These are phyloP conservation scores for Escovopsis sp. DNA, from an alignment of 2,329 filamentous ascomycete species.

Conservation along the genomic window DNA sequence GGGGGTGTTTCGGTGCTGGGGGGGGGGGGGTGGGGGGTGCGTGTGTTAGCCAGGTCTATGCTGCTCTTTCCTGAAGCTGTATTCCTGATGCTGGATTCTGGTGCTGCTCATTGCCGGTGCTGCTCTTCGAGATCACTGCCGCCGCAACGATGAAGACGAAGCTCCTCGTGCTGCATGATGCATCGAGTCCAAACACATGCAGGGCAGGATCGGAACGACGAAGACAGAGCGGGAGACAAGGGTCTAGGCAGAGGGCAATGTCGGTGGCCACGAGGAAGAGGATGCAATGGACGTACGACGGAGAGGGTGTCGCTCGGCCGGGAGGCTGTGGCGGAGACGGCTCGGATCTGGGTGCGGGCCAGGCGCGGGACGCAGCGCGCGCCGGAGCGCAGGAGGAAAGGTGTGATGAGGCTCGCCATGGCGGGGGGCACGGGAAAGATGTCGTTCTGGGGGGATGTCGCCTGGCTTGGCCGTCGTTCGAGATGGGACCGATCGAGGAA, in stretches of 20 bases:
- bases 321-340: slow-evolving; percentile 53
- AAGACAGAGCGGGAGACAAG: neutral
- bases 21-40: slow-evolving; percentile 8
- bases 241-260: too few relatives aligned
- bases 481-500: too few relatives aligned
- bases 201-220: too few relatives aligned
- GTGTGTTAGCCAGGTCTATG: neutral
- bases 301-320: slow-evolving; percentile 56
- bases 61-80: too few relatives aligned
- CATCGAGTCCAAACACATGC: too few relatives aligned
- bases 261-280: neutral
- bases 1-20: slow-evolving; percentile 77
- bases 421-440: slow-evolving; percentile 8
- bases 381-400: slow-evolving; percentile 55
- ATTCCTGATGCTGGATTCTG: too few relatives aligned
- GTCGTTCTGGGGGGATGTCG: neutral
- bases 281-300: slow-evolving; percentile 36
- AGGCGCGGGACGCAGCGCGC: slow-evolving; percentile 48
- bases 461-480: slow-evolving; percentile 3
- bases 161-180: too few relatives aligned
- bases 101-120: too few relatives aligned
- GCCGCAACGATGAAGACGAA: too few relatives aligned
- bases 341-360: slow-evolving; percentile 51
- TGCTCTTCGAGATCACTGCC: too few relatives aligned
- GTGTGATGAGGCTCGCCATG: slow-evolving; percentile 77